Evolutionary conservation across 1,284 basidiomycete species (phyloP).

Genomic region (Sanghuangporus weigelae): DNA sequence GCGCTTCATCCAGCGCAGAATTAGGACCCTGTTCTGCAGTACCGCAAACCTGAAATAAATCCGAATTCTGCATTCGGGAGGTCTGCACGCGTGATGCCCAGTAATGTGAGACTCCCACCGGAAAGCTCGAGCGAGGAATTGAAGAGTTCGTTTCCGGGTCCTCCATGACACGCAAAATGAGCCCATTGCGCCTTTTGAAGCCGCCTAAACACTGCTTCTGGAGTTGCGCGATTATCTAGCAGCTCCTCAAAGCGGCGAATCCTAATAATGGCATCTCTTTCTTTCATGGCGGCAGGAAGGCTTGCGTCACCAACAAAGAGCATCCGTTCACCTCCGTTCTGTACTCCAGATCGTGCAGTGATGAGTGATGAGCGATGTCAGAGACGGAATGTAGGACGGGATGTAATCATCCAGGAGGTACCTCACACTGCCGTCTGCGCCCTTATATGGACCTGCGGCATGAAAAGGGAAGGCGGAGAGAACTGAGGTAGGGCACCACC

Average conservation of each 20-base stretch:
- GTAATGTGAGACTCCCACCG: constrained; percentile 18
- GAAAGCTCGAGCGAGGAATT: not conserved
- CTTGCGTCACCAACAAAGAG: not conserved
- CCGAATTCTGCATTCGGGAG: constrained; percentile 30
- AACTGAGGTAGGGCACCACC: constrained; percentile 39
- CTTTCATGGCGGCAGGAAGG: not conserved
- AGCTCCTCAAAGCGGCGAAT: not conserved
- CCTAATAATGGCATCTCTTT: not conserved
- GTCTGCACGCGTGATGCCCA: constrained; percentile 25
- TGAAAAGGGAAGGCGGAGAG: constrained; percentile 29
- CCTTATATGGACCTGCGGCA: constrained; percentile 2
- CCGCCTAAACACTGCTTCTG: not conserved
- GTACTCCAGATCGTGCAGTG: not conserved
- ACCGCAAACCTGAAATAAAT: constrained; percentile 31
- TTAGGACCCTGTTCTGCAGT: constrained; percentile 16
- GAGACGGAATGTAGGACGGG: constrained; percentile 35
- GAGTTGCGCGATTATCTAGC: not conserved
- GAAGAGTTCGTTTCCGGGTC: not conserved
- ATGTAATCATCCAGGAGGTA: constrained; percentile 28
- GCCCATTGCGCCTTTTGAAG: not conserved
- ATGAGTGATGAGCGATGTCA: constrained; percentile 31
- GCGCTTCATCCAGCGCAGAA: constrained; percentile 27
- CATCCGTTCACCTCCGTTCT: too few relatives aligned
- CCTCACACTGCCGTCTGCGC: not conserved
- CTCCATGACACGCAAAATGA: not conserved